Evolutionary conservation across 306 rosid genomes (phyloP).

Genomic region (Vachellia pachyceras): DNA sequence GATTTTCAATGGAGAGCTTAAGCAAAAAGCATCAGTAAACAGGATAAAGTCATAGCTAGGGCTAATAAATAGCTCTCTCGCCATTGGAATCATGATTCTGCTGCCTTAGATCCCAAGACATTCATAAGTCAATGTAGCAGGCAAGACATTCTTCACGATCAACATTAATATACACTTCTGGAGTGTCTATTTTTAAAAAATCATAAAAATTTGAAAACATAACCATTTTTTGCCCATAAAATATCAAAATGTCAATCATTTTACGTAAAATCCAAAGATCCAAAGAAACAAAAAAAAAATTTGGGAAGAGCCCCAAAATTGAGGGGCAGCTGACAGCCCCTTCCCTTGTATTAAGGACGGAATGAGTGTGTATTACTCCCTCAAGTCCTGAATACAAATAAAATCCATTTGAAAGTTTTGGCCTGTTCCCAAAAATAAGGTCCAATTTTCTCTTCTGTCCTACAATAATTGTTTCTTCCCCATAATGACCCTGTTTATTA

Average conservation of each 20-base stretch:
- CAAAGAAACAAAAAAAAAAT: too few species aligned
- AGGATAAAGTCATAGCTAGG: constrained; percentile 1
- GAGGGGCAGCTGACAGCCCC: too few species aligned
- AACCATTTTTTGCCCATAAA: too few species aligned
- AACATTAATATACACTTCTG: not conserved
- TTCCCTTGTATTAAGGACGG: too few species aligned
- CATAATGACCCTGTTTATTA: too few species aligned
- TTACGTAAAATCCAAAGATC: too few species aligned
- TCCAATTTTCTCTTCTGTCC: too few species aligned
- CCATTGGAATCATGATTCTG: constrained; percentile 13
- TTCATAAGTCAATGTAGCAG: not conserved
- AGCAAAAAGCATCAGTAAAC: not conserved
- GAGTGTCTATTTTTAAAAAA: too few species aligned
- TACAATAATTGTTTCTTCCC: too few species aligned
- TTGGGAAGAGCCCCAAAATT: too few species aligned
- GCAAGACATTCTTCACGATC: not conserved
- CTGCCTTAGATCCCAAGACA: constrained; percentile 10
- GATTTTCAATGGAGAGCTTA: not conserved
- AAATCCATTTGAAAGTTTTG: not conserved
- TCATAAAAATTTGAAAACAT: too few species aligned
- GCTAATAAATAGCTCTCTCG: constrained; percentile 1
- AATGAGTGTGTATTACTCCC: not conserved
- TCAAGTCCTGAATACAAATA: not conserved
- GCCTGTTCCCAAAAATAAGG: not conserved
- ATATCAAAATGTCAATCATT: too few species aligned